phyloP scores from a whole-genome alignment of 208 protist genomes.

The Crithidia bombi region DNA sequence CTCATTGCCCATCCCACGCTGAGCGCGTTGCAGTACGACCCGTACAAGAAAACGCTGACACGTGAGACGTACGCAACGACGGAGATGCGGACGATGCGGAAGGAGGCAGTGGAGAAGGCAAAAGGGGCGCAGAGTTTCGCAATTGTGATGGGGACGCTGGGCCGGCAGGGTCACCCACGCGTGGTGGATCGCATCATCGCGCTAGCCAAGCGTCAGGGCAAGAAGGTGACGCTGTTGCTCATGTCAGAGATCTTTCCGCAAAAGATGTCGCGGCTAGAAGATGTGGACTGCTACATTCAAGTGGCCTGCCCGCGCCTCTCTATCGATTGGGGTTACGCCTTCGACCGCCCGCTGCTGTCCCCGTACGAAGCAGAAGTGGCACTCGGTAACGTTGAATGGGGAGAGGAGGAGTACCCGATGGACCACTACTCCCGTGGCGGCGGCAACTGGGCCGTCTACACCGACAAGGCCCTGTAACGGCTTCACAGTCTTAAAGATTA shows the following conservation, averaged over 20 bases:
- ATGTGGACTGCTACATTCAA: no score
- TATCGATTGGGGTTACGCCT: no score
- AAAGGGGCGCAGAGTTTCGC: conserved; percentile 90
- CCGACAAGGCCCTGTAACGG: no score
- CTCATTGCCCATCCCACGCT: conserved; percentile 97
- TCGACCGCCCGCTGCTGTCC: no score
- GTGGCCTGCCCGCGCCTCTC: no score
- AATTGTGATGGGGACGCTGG: conserved; percentile 97
- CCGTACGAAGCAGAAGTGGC: no score
- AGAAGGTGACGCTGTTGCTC: conserved; percentile 89
- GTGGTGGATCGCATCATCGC: conserved; percentile 93
- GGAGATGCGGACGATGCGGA: conserved; percentile 92
- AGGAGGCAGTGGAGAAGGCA: conserved; percentile 79
- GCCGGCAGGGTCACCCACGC: conserved; percentile 96
- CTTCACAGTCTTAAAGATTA: no score
- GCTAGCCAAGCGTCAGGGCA: conserved; percentile 70
- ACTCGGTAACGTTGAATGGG: no score
- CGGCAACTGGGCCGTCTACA: no score
- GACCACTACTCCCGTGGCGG: no score
- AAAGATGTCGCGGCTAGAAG: conserved; percentile 93
- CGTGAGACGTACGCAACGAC: conserved; percentile 94
- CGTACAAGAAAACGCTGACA: conserved; percentile 96
- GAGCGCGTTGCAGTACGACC: conserved; percentile 95
- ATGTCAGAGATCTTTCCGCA: conserved; percentile 98
- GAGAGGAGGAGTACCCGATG: no score